These are phyloP conservation scores for Annona squamosa DNA, from an alignment of 164 flowering plant species.

Conservation along the genomic window DNA sequence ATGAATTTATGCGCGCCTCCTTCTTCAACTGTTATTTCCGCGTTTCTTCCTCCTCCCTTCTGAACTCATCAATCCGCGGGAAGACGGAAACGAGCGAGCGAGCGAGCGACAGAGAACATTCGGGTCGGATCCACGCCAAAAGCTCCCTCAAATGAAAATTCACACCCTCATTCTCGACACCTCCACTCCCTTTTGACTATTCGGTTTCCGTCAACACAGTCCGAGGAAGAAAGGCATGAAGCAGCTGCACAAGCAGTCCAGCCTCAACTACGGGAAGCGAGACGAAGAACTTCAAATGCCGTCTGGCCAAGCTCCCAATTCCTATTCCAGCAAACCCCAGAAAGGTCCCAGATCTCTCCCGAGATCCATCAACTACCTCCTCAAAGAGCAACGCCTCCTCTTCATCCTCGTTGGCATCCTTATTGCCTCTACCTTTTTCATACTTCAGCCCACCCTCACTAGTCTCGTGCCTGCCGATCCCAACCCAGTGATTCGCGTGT, in stretches of 20 bases:
- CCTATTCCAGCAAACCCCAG: conserved; percentile 51
- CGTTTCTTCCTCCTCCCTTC: too few species aligned
- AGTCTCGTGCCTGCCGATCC: conserved; percentile 27
- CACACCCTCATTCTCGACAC: not conserved
- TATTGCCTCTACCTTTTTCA: conserved; percentile 80
- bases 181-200: not conserved
- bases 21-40: too few species aligned
- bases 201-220: not conserved
- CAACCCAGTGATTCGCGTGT: conserved; percentile 9
- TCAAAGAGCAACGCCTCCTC: conserved; percentile 76
- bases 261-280: conserved; percentile 28
- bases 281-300: conserved; percentile 45
- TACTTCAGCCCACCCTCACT: conserved; percentile 61
- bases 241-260: conserved; percentile 66
- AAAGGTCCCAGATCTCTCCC: conserved; percentile 53
- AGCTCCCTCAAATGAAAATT: not conserved
- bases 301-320: conserved; percentile 10
- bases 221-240: conserved; percentile 35
- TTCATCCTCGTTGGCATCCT: conserved; percentile 77
- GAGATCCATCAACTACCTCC: conserved; percentile 65
- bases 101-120: too few species aligned
- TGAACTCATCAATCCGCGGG: too few species aligned
- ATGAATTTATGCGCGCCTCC: too few species aligned
- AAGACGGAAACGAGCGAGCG: too few species aligned
- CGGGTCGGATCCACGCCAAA: too few species aligned